A percentile compares a stretch with the other conserved stretches of the same genome.
Evolutionary conservation across 176 grass and related monocot species (phyloP).

Genomic region (maize (Zea mays)): DNA sequence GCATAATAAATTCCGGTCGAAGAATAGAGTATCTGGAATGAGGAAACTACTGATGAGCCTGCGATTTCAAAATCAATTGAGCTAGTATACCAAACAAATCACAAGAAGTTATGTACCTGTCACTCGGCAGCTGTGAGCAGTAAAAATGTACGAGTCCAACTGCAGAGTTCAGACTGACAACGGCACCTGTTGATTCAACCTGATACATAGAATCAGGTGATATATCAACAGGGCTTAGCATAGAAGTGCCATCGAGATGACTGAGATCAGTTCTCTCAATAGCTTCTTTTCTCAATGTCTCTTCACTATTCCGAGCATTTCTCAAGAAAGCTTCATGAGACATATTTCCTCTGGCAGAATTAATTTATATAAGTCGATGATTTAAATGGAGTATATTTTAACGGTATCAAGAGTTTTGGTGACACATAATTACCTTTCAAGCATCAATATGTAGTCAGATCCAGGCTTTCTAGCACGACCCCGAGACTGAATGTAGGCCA

Average conservation of each 20-base stretch:
- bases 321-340: slow-evolving; percentile 90
- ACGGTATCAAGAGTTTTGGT: slow-evolving; percentile 16
- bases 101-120: slow-evolving; percentile 63
- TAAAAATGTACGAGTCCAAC: slow-evolving; percentile 95
- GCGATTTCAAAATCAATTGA: slow-evolving; percentile 13
- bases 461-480: slow-evolving; percentile 98
- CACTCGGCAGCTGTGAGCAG: slow-evolving; percentile 93
- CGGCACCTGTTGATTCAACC: slow-evolving; percentile 91
- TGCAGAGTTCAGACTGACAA: slow-evolving; percentile 99
- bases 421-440: slow-evolving; percentile 80
- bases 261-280: slow-evolving; percentile 99
- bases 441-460: slow-evolving; percentile 99
- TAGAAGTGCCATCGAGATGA: slow-evolving; percentile 76
- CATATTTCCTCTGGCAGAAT: slow-evolving; percentile 66
- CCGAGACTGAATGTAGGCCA: slow-evolving; percentile 94
- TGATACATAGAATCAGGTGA: slow-evolving; percentile 73
- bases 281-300: slow-evolving; percentile 98
- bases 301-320: slow-evolving; percentile 95
- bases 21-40: slow-evolving; percentile 87
- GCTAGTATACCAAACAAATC: slow-evolving; percentile 13
- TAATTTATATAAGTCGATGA: slow-evolving; percentile 39
- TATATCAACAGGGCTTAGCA: slow-evolving; percentile 60
- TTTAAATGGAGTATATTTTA: not conserved
- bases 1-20: slow-evolving; percentile 93
- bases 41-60: slow-evolving; percentile 15